Evolutionary conservation across 2,329 filamentous ascomycete species (phyloP).

Genomic region (Diaporthe sp.): DNA sequence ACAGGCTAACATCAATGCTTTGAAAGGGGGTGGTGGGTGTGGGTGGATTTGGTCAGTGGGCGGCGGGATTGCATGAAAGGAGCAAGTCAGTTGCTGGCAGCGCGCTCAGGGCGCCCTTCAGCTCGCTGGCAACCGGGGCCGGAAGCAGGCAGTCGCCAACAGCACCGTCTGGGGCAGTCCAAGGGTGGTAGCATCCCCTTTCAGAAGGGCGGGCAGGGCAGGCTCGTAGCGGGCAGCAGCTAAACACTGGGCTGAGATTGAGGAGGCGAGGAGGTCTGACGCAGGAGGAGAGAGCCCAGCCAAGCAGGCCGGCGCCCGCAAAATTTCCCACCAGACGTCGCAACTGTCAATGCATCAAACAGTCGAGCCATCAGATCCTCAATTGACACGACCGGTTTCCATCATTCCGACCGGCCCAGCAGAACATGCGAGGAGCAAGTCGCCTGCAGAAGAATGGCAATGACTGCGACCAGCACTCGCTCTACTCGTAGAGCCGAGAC

Average conservation of each 20-base stretch:
- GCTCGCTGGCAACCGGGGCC: not conserved
- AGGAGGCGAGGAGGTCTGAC: conserved; percentile 33
- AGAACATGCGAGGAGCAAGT: conserved; percentile 39
- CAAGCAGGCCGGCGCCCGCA: conserved; percentile 37
- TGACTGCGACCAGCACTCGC: conserved; percentile 43
- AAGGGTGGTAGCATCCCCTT: conserved; percentile 6
- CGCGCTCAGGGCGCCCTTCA: not conserved
- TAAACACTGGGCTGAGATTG: conserved; percentile 32
- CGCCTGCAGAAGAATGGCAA: conserved; percentile 41
- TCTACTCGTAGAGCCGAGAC: conserved; percentile 42
- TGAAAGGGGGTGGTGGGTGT: not conserved
- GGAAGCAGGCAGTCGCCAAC: conserved; percentile 4
- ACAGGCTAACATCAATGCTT: not conserved
- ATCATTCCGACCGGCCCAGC: conserved; percentile 34
- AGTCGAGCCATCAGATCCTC: conserved; percentile 36
- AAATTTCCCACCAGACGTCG: conserved; percentile 37
- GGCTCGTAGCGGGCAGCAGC: conserved; percentile 13
- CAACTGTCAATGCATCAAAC: conserved; percentile 34
- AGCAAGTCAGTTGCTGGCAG: not conserved
- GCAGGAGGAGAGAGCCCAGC: conserved; percentile 33
- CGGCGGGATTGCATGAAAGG: not conserved
- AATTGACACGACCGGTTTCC: conserved; percentile 34
- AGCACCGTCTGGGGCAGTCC: conserved; percentile 2
- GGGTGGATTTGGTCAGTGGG: not conserved
- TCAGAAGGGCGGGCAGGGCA: conserved; percentile 1